Base-by-base conservation (phyloP, 2,329 filamentous ascomycete species). In the Calonectria ilicicola region DNA sequence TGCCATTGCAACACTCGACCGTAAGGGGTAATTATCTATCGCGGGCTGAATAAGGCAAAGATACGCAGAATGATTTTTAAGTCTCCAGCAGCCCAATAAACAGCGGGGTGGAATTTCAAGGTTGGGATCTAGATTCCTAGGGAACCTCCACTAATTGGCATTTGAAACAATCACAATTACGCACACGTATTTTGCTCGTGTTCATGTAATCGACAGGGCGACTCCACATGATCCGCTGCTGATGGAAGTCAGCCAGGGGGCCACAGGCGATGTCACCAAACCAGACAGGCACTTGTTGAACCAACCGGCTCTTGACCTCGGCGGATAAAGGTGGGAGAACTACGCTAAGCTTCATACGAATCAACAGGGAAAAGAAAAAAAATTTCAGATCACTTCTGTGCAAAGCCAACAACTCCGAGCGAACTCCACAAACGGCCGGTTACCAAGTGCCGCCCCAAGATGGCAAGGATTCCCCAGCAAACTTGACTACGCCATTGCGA, bases 91-190 rank as follows among this genome's bases (percentile, higher is more conserved):
- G 15, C 32, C 53, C 32, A 35, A 29, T 35, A 40, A 8, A 40
- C 38, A 15, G 53, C n/a, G 10, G 26, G 35, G 53, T 60, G 21
- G n/a, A 3, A 60, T 60, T 60, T 2, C 32, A 60, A 60, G 32
- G 21, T 17, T 32, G 17, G n/a, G 53, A 60, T 60, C 32, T 17
- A 26, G 10, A 10, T 42, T 42, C 19, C 40, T n/a, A 19, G 15
- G 40, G 15, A 2, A 42, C 21, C 53, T 21, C 35, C 53, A 26
- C 32, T 60, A 32, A 60, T 26, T 60, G 32, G 26, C 9, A 58
- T 60, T 40, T 60, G 53, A 60, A 60, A 60, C 53, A 40, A 26
- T 23, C 21, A 19, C n/a, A 60, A 60, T 60, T 60, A 60, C 53
- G 53, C 53, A 21, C 9, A 35, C 32, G 32, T 40, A 40, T 12